A percentile compares a stretch with the other conserved stretches of the same genome.
phyloP scores from a whole-genome alignment of 2,329 filamentous ascomycete genomes.

The Penicillium sp. region DNA sequence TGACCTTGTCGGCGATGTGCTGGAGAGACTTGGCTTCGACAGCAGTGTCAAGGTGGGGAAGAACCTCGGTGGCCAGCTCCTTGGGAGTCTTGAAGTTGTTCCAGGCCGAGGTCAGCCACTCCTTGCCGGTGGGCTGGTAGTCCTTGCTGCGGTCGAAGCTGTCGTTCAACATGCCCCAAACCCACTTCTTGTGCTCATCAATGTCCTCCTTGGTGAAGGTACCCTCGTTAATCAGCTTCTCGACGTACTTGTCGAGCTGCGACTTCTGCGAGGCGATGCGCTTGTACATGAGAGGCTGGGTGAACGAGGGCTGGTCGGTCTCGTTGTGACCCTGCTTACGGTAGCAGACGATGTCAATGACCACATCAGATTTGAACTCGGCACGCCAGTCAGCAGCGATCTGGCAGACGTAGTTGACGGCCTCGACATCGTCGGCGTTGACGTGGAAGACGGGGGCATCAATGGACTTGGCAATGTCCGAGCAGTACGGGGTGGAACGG shows the following conservation, averaged over 20 bases:
- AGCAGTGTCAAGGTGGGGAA: slow-evolving; percentile 86
- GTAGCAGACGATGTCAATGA: slow-evolving; percentile 98
- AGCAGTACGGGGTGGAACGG: slow-evolving; percentile 97
- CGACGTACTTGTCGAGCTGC: slow-evolving; percentile 86
- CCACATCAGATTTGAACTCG: slow-evolving; percentile 97
- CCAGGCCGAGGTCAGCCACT: slow-evolving; percentile 98
- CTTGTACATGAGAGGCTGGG: slow-evolving; percentile 99
- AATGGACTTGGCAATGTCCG: slow-evolving; percentile 98
- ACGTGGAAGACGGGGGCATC: slow-evolving; percentile 99
- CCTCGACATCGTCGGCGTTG: slow-evolving; percentile 97
- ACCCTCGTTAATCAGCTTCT: slow-evolving; percentile 86
- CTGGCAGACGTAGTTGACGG: slow-evolving; percentile 97
- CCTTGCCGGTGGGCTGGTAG: slow-evolving; percentile 92
- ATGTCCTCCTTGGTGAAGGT: slow-evolving; percentile 97
- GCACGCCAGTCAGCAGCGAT: slow-evolving; percentile 96
- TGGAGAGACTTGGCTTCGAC: slow-evolving; percentile 72
- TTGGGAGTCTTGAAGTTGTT: slow-evolving; percentile 99
- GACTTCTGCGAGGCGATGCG: slow-evolving; percentile 82
- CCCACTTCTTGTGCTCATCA: slow-evolving; percentile 99
- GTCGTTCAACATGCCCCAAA: slow-evolving; percentile 98
- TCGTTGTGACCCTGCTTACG: slow-evolving; percentile 99
- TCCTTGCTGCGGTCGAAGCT: slow-evolving; percentile 97
- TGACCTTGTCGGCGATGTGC: slow-evolving; percentile 80
- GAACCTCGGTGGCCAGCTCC: slow-evolving; percentile 89
- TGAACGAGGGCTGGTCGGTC: slow-evolving; percentile 98